Base-by-base conservation (phyloP, 345 rosid genomes). In the Citrus hindsii region DNA sequence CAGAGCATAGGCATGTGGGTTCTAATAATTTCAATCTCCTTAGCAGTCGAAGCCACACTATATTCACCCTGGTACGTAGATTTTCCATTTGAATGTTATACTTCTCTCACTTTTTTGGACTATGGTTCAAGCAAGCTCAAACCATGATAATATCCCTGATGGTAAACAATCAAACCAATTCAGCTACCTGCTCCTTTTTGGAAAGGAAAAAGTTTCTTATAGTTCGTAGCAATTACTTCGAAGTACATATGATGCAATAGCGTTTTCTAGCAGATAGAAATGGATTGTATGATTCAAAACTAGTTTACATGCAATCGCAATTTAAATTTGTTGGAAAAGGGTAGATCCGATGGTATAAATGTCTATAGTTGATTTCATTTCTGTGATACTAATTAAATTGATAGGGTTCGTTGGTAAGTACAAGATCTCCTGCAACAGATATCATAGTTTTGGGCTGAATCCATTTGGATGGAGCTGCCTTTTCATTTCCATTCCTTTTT, bases 21-120 rank as follows among this genome's bases (percentile, higher is more conserved):
- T 93, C 97, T 32, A 95, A 92, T 81, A 95, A 95, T 83, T 88
- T 95, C 83, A 95, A 95, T 85, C 92, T 95, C 79, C 88, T 91
- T 56, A 93, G 99, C 92, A 95, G 99, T 74, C 89, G 96, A 75
- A 95, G 99, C 87, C 99, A 95, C 89, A 95, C 99, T 60, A 92
- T 93, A 77, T 95, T 95, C 76, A 92, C 98, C 24, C 81, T 92
- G 93, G 97, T 93, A 92, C 33, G 27, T 66, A 19, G 66, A 37
- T 42, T 81, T 79, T 69, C 4, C 16, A 65, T 38, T 69, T 75
- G 6, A 40, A 70, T 4, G 2, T 55, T 62, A 12, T 13, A 30
- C n/a, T 51, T 67, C 33, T 21, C 8, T 53, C 37, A 24, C 22
- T 40, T 12, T n/a, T 38, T 37, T 35, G 9, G 9, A 64, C 51